These are phyloP conservation scores for Mastigamoeba balamuthi DNA, from an alignment of 78 protist genomes.

Conservation along the genomic window DNA sequence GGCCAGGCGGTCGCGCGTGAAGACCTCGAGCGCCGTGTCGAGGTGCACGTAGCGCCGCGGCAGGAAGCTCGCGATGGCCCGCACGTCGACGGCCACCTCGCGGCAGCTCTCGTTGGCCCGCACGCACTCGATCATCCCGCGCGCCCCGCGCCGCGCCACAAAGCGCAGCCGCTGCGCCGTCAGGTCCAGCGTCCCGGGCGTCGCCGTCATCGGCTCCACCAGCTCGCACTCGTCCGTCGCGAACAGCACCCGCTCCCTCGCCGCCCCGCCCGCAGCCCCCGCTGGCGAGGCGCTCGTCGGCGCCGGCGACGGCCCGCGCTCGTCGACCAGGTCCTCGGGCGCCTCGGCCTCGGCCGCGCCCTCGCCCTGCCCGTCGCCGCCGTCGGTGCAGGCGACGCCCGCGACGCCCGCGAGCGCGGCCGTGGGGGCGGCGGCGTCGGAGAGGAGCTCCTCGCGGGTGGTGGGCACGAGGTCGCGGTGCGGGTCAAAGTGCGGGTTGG, in stretches of 20 bases:
- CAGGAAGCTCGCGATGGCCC: slow-evolving; percentile 15
- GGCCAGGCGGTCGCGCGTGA: slow-evolving; percentile 23
- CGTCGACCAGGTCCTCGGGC: not conserved
- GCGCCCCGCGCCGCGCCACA: not conserved
- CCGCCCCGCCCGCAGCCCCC: no score
- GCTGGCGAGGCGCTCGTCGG: no score
- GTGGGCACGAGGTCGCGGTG: slow-evolving; percentile 31
- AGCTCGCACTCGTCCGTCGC: not conserved
- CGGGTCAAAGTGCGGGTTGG: slow-evolving; percentile 44
- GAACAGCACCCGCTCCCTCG: no score
- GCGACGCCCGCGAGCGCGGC: not conserved
- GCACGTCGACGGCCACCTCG: slow-evolving; percentile 17
- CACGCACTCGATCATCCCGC: not conserved
- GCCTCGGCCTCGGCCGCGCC: not conserved
- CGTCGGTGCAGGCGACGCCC: no score
- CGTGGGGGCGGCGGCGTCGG: not conserved
- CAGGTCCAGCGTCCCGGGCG: not conserved
- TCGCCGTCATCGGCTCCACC: not conserved
- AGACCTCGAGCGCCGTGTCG: slow-evolving; percentile 46
- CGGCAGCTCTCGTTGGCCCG: not conserved
- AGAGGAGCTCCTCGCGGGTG: not conserved
- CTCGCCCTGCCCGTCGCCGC: not conserved
- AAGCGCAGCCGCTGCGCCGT: not conserved
- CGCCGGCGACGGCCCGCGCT: no score
- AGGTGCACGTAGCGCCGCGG: slow-evolving; percentile 28